Percentiles rank a stretch among this genome's conserved stretches.
These are phyloP conservation scores for Verticillium dahliae DNA, from an alignment of 2,329 filamentous ascomycete genomes.

Conservation along the genomic window DNA sequence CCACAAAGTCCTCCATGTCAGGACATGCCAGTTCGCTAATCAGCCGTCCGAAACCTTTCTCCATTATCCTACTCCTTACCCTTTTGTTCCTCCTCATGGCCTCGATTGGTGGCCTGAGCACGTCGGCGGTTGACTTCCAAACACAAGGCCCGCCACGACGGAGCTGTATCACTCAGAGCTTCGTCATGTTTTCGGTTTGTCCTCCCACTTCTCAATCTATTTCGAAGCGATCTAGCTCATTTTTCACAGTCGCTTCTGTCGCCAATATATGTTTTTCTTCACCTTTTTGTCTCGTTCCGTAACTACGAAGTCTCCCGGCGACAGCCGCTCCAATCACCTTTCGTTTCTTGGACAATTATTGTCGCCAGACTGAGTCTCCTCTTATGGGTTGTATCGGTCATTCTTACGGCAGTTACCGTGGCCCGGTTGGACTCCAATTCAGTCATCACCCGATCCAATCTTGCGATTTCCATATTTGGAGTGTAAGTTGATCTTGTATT, in stretches of 20 bases:
- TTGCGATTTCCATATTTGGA: constrained; percentile 18
- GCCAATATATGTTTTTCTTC: constrained; percentile 21
- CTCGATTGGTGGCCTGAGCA: constrained; percentile 7
- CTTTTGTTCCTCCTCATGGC: constrained; percentile 9
- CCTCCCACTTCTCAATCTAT: accelerated
- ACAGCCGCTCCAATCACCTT: constrained; percentile 17
- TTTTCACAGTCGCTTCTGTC: constrained; percentile 18
- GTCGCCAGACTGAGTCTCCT: constrained; percentile 18
- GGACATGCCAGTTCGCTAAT: constrained; percentile 10
- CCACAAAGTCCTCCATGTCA: constrained; percentile 10
- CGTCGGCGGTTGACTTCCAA: constrained; percentile 10
- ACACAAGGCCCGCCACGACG: constrained; percentile 5
- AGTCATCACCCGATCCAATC: constrained; percentile 13
- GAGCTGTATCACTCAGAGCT: constrained; percentile 11
- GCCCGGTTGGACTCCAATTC: constrained; percentile 14
- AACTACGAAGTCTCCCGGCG: constrained; percentile 14
- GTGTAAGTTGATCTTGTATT: constrained; percentile 11
- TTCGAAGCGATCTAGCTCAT: neutral
- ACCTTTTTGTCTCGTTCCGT: constrained; percentile 18
- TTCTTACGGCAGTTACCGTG: constrained; percentile 17
- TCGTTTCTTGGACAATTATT: constrained; percentile 22
- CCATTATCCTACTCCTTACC: constrained; percentile 5
- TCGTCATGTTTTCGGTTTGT: constrained; percentile 11
- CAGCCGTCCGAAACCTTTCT: constrained; percentile 8
- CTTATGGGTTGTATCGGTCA: constrained; percentile 19